A percentile compares a stretch with the other conserved stretches of the same genome.
Evolutionary conservation across 2,329 filamentous ascomycete species (phyloP).

Genomic region (Botrytis hyacinthi): DNA sequence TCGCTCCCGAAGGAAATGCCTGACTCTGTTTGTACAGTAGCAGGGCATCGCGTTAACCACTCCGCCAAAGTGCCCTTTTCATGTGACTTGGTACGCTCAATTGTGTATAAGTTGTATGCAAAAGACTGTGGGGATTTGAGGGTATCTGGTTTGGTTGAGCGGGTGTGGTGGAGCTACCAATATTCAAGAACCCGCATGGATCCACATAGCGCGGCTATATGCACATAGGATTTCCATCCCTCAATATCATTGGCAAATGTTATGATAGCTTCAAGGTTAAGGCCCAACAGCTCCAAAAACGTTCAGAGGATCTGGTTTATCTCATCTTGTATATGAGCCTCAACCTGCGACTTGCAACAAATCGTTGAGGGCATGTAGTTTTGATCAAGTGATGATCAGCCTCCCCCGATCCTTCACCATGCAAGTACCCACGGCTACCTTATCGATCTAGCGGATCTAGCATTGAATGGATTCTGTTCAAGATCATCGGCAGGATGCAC

Average conservation of each 20-base stretch:
- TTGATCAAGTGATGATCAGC: constrained; percentile 6
- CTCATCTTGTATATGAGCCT: background rate
- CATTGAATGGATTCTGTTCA: background rate
- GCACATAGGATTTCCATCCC: background rate
- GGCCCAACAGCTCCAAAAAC: background rate
- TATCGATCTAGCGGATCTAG: too few relatives aligned
- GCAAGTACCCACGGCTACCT: background rate
- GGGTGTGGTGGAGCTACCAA: constrained; percentile 3
- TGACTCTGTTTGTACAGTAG: background rate
- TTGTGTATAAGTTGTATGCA: background rate
- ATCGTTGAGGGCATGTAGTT: constrained; percentile 1
- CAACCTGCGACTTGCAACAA: constrained; percentile 11
- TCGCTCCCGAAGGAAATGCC: constrained; percentile 21
- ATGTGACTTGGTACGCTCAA: rapidly evolving
- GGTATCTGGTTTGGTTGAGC: background rate
- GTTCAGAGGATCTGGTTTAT: background rate
- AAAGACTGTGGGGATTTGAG: background rate
- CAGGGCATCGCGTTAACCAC: constrained; percentile 22
- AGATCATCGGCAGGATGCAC: background rate
- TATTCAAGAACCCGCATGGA: constrained; percentile 7
- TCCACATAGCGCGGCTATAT: constrained; percentile 7
- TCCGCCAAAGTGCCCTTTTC: constrained; percentile 8
- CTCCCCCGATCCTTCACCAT: background rate
- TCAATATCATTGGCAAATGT: background rate
- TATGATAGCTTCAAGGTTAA: background rate